Evolutionary conservation across 2,329 filamentous ascomycete genomes (phyloP), one percentile per base, ranked within the genome.

Genomic region (Cordyceps cateniannulata): DNA sequence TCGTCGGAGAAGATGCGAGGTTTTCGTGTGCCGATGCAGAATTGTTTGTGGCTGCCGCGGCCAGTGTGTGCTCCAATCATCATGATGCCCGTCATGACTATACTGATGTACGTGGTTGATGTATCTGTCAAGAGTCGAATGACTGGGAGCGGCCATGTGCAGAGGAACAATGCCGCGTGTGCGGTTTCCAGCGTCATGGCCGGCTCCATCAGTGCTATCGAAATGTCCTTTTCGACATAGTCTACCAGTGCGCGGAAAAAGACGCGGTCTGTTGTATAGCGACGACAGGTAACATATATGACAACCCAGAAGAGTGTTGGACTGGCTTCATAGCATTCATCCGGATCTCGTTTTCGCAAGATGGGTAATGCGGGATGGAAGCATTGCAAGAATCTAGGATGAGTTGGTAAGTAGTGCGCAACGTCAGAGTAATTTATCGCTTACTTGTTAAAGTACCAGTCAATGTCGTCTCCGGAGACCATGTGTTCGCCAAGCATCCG

Each of bases 291-390:
- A 20, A 81, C 76, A 63, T 76, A 77, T 47, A 84, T 72, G 59
- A 84, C 75, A n/a, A 77, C 72, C 82, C 81, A 84, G 66, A 84
- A 84, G 7, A 84, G 74, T 9, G 80, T 72, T 1, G 76, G 74
- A 2, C 76, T 76, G 1, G 77, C 67, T 10, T 78, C 75, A 64
- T 81, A 84, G 63, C 77, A 78, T 57, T 76, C 73, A 61, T 84
- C 79, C 5, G 82, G 81, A 61, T 82, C 78, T 22, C 73, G 75
- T 7, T 73, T 73, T 20, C 79, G 75, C 14, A 84, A 67, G 14
- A 84, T 74, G 18, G 82, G 82, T 51, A 84, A 74, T 64, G 80
- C 81, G 3, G 76, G 76, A 60, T 84, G 81, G 53, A 79, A 84
- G 61, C 73, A 74, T 62, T 81, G 75, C 62, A 84, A 77, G 65